Base-by-base conservation (phyloP, 768 basidiomycete species). In the Mrakia blollopis region DNA sequence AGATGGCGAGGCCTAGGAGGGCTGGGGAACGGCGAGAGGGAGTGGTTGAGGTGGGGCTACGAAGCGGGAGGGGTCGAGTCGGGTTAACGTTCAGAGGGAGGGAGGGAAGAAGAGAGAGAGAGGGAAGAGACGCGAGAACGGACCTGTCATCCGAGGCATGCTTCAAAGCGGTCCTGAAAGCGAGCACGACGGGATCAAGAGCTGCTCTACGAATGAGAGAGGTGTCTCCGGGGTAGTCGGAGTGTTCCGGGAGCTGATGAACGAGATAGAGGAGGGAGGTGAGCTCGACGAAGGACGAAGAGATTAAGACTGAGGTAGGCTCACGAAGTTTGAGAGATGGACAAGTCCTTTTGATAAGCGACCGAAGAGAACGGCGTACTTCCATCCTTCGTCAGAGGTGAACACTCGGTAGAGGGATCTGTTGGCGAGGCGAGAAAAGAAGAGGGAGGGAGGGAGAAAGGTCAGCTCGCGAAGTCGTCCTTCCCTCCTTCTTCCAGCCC, bases 141-240 rank as follows among this genome's bases (percentile, higher is more conserved):
- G 28, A 77, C 76, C 52, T 39, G 63, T 77, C 76, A 28, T 73
- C 72, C 0, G 71, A 62, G 3, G 76, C 47, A 10, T 73, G 71
- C 23, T 72, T 73, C 32, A 77, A 47, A 8, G 76, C 76, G 18
- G 68, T 68, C 32, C 75, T 35, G 35, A 76, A 70, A 9, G 75
- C 47, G n/a, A 70, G 75, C 23, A 37, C 57, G 69, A 70, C 41
- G 35, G 68, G 50, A 32, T 71, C 57, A 9, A 71, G 54, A 14
- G 75, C 75, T 3, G 35, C 30, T 3, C 67, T 69, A 25, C 57
- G 35, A 0, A 47, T 5, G 14, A 70, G 65, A 25, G 65, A 60
- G 28, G 67, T 44, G 3, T 60, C 28, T 44, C 65, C 65, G 0
- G 65, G 25, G 37, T 68, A 68, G 21, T 68, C 35, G 65, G 35